phyloP scores from a whole-genome alignment of 306 rosid species.

The Hippophae tibetana region DNA sequence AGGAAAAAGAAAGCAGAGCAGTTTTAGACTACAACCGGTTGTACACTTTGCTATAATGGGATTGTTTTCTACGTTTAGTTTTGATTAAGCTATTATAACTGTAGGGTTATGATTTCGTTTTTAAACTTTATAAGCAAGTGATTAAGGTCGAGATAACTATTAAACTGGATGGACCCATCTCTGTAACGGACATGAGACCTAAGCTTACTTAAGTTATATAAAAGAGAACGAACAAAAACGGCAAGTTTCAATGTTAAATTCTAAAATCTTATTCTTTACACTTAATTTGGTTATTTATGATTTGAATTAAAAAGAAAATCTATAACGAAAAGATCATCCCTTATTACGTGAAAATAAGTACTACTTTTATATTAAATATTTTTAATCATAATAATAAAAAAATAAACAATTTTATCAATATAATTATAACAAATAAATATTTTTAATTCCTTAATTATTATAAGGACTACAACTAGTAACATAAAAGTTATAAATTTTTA shows the following conservation, averaged over 20 bases:
- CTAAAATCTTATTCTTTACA: no score
- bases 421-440: no score
- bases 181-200: not conserved
- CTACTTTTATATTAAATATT: no score
- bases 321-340: no score
- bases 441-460: no score
- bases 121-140: constrained; percentile 21
- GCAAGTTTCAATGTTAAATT: not conserved
- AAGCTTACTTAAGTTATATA: not conserved
- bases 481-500: no score
- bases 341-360: no score
- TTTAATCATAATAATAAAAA: no score
- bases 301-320: no score
- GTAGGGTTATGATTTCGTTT: constrained; percentile 4
- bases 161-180: not conserved
- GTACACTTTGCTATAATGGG: constrained; percentile 8
- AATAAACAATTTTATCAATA: no score
- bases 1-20: constrained; percentile 12
- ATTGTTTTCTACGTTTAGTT: constrained; percentile 6
- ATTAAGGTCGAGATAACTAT: not conserved
- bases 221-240: not conserved
- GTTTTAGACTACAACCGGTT: constrained; percentile 9
- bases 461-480: no score
- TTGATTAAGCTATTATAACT: constrained; percentile 21
- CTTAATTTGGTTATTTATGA: no score